A percentile compares a stretch with the other conserved stretches of the same genome.
Evolutionary conservation across 148 eudicot species (phyloP).

Genomic region (Simmondsia chinensis): DNA sequence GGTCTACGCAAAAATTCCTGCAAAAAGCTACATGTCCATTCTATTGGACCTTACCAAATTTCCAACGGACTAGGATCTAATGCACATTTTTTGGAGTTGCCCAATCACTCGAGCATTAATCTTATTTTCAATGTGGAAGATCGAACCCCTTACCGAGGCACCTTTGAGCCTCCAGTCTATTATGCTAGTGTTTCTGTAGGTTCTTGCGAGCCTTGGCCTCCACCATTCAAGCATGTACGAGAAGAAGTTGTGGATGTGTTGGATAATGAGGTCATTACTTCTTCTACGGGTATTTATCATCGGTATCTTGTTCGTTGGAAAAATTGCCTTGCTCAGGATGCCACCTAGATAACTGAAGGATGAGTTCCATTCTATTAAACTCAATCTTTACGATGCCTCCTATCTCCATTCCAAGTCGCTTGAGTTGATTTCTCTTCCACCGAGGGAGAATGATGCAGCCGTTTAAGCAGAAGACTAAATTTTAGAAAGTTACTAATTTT

Average conservation of each 20-base stretch:
- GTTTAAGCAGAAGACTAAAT: not conserved
- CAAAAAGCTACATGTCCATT: not conserved
- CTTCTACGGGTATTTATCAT: too few relatives aligned
- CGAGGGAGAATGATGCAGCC: too few relatives aligned
- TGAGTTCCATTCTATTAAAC: too few relatives aligned
- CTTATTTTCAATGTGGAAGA: not conserved
- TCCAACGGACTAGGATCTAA: not conserved
- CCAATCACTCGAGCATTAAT: not conserved
- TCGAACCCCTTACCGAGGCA: not conserved
- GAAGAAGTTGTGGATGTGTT: too few relatives aligned
- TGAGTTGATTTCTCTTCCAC: too few relatives aligned
- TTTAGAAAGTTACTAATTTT: too few relatives aligned
- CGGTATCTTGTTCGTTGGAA: too few relatives aligned
- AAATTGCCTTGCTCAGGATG: too few relatives aligned
- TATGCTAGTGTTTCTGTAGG: not conserved
- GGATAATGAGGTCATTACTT: too few relatives aligned
- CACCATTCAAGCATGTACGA: not conserved
- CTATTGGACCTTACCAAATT: not conserved
- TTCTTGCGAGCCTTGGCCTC: not conserved
- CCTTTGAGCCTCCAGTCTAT: not conserved
- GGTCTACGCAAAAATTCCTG: not conserved
- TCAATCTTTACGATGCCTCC: too few relatives aligned
- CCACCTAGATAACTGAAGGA: too few relatives aligned
- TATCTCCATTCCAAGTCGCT: too few relatives aligned
- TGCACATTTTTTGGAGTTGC: not conserved